Conservation (phyloP, 768 basidiomycete genomes). For the Pulveroboletus sp. region DNA sequence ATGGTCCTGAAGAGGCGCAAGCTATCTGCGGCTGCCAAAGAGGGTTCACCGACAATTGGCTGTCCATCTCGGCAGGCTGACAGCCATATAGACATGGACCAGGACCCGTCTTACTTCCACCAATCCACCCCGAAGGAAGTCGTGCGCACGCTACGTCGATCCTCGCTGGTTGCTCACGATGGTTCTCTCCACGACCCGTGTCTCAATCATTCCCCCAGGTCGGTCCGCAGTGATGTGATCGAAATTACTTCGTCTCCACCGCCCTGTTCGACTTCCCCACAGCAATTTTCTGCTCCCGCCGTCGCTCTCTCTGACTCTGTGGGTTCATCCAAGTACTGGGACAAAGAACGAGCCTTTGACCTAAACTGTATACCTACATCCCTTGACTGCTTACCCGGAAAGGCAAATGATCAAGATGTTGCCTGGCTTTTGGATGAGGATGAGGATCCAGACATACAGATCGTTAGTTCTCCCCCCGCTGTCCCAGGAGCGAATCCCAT, state of each 20-base stretch:
- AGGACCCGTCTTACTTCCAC: slow-evolving; percentile 29
- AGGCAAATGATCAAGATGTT: slow-evolving; percentile 38
- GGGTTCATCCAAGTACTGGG: slow-evolving; percentile 2
- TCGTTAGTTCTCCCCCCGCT: slow-evolving; percentile 49
- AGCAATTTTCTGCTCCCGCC: neutral
- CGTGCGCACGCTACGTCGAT: slow-evolving; percentile 5
- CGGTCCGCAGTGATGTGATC: slow-evolving; percentile 22
- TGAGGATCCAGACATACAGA: slow-evolving; percentile 49
- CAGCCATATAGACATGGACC: slow-evolving; percentile 39
- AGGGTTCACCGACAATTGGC: slow-evolving; percentile 30
- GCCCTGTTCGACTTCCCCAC: slow-evolving; percentile 7
- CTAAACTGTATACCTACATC: neutral
- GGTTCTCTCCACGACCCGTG: neutral
- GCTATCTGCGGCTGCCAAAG: slow-evolving; percentile 20
- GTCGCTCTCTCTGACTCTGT: neutral
- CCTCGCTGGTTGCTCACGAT: slow-evolving; percentile 14
- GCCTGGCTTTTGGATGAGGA: slow-evolving; percentile 68
- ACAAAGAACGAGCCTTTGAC: slow-evolving; percentile 10
- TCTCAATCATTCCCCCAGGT: slow-evolving; percentile 14
- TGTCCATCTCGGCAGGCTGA: slow-evolving; percentile 42
- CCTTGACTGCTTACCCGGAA: neutral
- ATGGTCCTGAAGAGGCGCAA: slow-evolving; percentile 27
- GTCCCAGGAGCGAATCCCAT: slow-evolving; percentile 6
- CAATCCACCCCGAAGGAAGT: slow-evolving; percentile 2
- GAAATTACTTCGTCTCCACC: slow-evolving; percentile 11